A percentile compares a stretch with the other conserved stretches of the same genome.
These are phyloP conservation scores for Luzula sylvatica DNA, from an alignment of 176 grass and related monocot genomes.

Conservation along the genomic window DNA sequence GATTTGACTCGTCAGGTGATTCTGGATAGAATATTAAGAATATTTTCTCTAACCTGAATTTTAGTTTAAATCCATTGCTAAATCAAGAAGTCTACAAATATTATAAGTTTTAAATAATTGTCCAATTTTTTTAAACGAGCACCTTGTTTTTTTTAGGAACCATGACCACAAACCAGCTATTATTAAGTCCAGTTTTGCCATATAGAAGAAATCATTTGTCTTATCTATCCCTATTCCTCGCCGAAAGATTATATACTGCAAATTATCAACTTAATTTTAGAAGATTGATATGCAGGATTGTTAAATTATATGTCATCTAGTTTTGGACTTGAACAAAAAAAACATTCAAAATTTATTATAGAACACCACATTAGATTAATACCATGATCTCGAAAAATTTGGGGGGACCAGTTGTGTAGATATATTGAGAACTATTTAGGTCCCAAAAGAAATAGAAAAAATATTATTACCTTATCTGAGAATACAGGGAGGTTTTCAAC, in stretches of 20 bases:
- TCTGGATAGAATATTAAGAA: slow-evolving; percentile 41
- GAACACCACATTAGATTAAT: too few relatives aligned
- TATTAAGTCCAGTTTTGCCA: slow-evolving; percentile 80
- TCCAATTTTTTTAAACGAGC: too few relatives aligned
- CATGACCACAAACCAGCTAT: slow-evolving; percentile 61
- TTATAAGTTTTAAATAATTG: background rate
- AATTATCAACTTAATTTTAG: slow-evolving; percentile 1
- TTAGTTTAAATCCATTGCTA: background rate
- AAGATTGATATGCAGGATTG: too few relatives aligned
- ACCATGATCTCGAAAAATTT: too few relatives aligned
- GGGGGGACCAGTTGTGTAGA: too few relatives aligned
- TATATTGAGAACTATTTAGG: too few relatives aligned
- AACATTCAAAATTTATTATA: too few relatives aligned
- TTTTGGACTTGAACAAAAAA: too few relatives aligned
- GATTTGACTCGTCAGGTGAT: slow-evolving; percentile 27
- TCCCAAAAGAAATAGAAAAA: background rate
- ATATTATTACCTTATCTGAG: slow-evolving; percentile 65
- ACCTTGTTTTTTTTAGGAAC: slow-evolving; percentile 57
- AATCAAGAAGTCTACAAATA: background rate
- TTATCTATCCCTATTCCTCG: slow-evolving; percentile 61
- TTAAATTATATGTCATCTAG: too few relatives aligned
- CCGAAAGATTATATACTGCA: slow-evolving; percentile 77
- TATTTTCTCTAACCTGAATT: slow-evolving; percentile 17
- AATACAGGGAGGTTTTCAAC: slow-evolving; percentile 52
- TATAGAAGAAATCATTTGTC: slow-evolving; percentile 77